Conservation (phyloP, 1,139 yeast species). For the Hemisphaericaspora lyxosophila region DNA sequence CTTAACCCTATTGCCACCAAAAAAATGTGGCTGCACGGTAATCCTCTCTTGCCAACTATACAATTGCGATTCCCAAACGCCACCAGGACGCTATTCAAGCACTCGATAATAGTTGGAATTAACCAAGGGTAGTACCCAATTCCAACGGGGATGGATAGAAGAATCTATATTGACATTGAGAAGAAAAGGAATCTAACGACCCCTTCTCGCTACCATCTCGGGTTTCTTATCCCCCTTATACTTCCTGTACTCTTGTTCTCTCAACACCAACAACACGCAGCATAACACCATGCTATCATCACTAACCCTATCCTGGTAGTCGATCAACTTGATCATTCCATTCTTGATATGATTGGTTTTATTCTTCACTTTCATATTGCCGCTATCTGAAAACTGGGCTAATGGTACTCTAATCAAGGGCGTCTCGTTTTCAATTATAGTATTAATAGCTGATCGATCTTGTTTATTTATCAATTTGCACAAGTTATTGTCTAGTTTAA, state of each 20-base stretch:
- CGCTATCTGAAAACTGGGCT: slow-evolving; percentile 32
- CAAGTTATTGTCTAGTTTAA: slow-evolving; percentile 12
- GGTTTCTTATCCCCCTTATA: slow-evolving; percentile 36
- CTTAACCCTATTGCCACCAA: too few species aligned
- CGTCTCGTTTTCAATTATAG: slow-evolving; percentile 11
- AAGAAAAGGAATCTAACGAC: too few species aligned
- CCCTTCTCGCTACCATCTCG: too few species aligned
- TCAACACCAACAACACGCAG: slow-evolving; percentile 33
- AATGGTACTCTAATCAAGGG: slow-evolving; percentile 31
- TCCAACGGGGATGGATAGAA: too few species aligned
- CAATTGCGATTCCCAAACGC: too few species aligned
- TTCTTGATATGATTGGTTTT: slow-evolving; percentile 24
- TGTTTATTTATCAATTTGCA: slow-evolving; percentile 11
- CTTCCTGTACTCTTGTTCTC: slow-evolving; percentile 42
- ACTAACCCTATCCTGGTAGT: slow-evolving; percentile 15
- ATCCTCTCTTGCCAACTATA: too few species aligned
- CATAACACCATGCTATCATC: slow-evolving; percentile 27
- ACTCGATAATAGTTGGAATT: too few species aligned
- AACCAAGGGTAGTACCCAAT: too few species aligned
- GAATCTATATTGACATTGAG: too few species aligned
- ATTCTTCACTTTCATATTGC: slow-evolving; percentile 23
- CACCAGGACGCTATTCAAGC: too few species aligned
- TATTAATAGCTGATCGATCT: slow-evolving; percentile 10
- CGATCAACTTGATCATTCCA: slow-evolving; percentile 34
- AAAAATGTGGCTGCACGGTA: too few species aligned